These are phyloP conservation scores for Euphorbia lathyris DNA, from an alignment of 345 rosid species.

Conservation along the genomic window DNA sequence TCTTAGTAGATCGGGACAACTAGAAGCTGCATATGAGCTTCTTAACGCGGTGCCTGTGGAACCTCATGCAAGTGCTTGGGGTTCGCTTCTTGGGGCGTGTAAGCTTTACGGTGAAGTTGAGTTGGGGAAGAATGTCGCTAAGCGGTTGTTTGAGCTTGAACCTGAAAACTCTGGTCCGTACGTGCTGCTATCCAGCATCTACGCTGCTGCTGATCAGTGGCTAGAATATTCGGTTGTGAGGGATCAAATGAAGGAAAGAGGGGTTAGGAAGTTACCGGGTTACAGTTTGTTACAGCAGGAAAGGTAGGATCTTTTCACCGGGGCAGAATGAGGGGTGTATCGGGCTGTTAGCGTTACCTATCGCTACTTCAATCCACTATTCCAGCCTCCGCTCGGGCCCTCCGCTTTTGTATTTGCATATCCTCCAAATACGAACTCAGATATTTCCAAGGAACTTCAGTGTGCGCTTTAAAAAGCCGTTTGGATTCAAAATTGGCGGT, in stretches of 20 bases:
- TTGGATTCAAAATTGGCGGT: no score
- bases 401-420: no score
- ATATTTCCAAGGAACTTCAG: no score
- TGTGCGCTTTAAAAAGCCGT: no score
- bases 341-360: no score
- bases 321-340: no score
- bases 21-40: slow-evolving; percentile 52
- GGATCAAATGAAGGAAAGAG: slow-evolving; percentile 58
- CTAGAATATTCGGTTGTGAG: slow-evolving; percentile 51
- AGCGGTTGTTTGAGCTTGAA: slow-evolving; percentile 51
- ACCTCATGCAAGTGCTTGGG: slow-evolving; percentile 62
- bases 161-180: slow-evolving; percentile 57
- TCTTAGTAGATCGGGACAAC: slow-evolving; percentile 55
- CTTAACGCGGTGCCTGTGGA: slow-evolving; percentile 51
- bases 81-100: slow-evolving; percentile 68
- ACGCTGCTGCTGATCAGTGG: slow-evolving; percentile 68
- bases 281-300: slow-evolving; percentile 37
- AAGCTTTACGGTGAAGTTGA: slow-evolving; percentile 46
- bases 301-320: background rate
- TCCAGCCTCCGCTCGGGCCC: no score
- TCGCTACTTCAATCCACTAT: no score
- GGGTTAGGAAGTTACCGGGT: slow-evolving; percentile 55
- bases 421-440: no score
- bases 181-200: slow-evolving; percentile 66
- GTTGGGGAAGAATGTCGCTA: slow-evolving; percentile 53